Evolutionary conservation across 2,329 filamentous ascomycete species (phyloP).

Genomic region (Trichoderma harzianum): DNA sequence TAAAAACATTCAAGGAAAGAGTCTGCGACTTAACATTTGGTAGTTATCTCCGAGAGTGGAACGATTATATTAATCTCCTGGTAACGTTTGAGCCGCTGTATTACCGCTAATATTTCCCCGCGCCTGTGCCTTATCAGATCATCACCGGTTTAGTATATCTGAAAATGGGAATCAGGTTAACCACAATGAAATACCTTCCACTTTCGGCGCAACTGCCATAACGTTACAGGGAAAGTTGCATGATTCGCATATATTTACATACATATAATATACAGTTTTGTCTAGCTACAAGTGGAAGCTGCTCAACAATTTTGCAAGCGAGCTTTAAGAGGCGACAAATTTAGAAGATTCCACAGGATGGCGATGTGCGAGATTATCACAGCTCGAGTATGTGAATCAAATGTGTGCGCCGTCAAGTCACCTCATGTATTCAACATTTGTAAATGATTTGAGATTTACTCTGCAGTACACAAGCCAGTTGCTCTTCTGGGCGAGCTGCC

Average conservation of each 20-base stretch:
- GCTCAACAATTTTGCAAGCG: neutral
- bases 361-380: neutral
- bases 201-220: neutral
- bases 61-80: neutral
- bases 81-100: neutral
- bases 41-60: neutral
- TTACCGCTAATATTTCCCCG: neutral
- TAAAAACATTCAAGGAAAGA: neutral
- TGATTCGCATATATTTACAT: neutral
- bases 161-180: neutral
- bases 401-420: neutral
- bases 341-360: too few relatives aligned
- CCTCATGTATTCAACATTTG: rapidly evolving
- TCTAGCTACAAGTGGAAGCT: slow-evolving; percentile 7
- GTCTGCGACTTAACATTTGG: neutral
- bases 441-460: neutral
- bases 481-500: neutral
- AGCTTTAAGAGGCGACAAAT: neutral
- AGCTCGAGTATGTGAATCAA: neutral
- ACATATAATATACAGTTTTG: neutral
- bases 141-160: neutral
- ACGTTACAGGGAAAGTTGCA: neutral
- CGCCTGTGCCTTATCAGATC: neutral
- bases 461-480: neutral
- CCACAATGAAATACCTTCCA: neutral